Conservation (phyloP, 2,329 filamentous ascomycete species). For the Chrysoporthe austroafricana region DNA sequence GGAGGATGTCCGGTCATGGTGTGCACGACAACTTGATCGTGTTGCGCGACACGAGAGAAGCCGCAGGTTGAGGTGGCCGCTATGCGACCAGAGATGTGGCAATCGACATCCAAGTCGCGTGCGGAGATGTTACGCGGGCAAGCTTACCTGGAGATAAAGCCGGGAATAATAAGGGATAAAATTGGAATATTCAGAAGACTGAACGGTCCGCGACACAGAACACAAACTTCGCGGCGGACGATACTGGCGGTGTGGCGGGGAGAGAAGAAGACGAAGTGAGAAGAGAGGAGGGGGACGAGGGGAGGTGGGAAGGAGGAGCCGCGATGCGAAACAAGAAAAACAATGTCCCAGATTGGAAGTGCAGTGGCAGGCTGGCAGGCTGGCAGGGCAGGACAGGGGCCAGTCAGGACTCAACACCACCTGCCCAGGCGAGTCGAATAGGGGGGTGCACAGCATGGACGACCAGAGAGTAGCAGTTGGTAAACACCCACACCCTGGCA, state of each 20-base stretch:
- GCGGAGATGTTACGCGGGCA: slow-evolving; percentile 13
- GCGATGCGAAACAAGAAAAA: slow-evolving; percentile 31
- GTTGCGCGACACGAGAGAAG: slow-evolving; percentile 11
- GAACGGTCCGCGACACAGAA: slow-evolving; percentile 20
- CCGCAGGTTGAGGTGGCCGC: background rate
- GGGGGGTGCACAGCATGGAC: background rate
- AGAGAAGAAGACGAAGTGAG: slow-evolving; percentile 16
- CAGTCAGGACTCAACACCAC: background rate
- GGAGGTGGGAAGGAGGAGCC: slow-evolving; percentile 11
- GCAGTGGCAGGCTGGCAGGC: slow-evolving; percentile 1
- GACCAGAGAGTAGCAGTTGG: background rate
- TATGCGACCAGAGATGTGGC: slow-evolving; percentile 21
- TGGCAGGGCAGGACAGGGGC: background rate
- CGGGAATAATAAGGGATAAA: background rate
- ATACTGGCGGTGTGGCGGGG: slow-evolving; percentile 8
- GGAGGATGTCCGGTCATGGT: too few relatives aligned
- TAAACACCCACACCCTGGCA: slow-evolving; percentile 7
- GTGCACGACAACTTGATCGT: background rate
- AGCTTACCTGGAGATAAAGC: slow-evolving; percentile 25
- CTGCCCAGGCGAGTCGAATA: background rate
- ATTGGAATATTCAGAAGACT: slow-evolving; percentile 6
- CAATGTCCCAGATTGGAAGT: slow-evolving; percentile 16
- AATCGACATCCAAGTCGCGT: slow-evolving; percentile 10
- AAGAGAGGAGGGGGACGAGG: slow-evolving; percentile 16
- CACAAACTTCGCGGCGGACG: slow-evolving; percentile 22